Evolutionary conservation across 257 asterid species (phyloP).

Genomic region (Salvia hispanica): DNA sequence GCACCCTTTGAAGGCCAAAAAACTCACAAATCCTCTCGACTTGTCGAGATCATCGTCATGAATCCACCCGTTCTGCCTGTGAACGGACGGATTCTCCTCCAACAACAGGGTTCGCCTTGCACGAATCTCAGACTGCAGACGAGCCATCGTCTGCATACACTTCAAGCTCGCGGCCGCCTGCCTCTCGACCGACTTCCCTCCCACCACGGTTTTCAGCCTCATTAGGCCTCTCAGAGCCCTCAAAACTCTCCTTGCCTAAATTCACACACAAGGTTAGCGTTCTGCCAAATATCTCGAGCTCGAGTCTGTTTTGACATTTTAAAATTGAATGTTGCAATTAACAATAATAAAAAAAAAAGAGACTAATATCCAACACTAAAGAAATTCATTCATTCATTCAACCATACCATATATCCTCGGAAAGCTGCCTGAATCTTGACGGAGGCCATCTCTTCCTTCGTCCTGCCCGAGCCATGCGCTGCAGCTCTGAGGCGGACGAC

Average conservation of each 20-base stretch:
- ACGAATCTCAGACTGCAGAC: conserved; percentile 68
- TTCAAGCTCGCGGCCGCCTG: conserved; percentile 65
- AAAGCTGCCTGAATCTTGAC: conserved; percentile 71
- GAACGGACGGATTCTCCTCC: conserved; percentile 54
- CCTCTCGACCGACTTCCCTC: conserved; percentile 60
- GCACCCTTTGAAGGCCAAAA: neutral
- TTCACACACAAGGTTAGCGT: neutral
- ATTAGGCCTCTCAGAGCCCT: conserved; percentile 68
- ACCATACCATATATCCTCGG: conserved; percentile 72
- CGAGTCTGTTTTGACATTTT: no score
- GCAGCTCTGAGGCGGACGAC: conserved; percentile 70
- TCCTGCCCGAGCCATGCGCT: conserved; percentile 42
- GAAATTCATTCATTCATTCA: no score
- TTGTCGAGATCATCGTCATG: conserved; percentile 61
- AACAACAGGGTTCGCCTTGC: conserved; percentile 56
- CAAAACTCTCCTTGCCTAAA: conserved; percentile 70
- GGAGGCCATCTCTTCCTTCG: conserved; percentile 69
- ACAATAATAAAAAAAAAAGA: no score
- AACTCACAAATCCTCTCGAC: conserved; percentile 48
- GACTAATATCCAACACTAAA: no score
- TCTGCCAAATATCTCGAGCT: no score
- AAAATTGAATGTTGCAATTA: no score
- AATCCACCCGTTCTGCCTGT: conserved; percentile 56
- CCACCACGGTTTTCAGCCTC: conserved; percentile 65
- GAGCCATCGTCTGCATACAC: conserved; percentile 77